Conservation (phyloP, 176 grass and related monocot genomes). For the Poa pratensis region DNA sequence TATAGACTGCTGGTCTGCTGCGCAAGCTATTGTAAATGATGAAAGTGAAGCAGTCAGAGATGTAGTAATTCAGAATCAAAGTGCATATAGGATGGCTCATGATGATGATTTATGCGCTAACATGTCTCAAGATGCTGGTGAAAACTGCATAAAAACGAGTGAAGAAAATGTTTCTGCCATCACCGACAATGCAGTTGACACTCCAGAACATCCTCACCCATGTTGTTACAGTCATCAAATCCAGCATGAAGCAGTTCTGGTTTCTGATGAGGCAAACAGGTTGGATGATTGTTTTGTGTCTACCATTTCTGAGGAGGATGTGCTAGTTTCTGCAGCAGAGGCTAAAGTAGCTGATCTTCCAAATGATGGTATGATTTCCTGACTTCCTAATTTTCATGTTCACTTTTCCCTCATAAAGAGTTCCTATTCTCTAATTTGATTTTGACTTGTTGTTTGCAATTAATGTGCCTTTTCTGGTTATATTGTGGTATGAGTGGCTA, state of each 20-base stretch:
- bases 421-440: constrained; percentile 21
- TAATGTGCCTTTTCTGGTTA: background rate
- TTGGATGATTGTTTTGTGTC: constrained; percentile 59
- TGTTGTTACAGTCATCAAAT: constrained; percentile 43
- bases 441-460: background rate
- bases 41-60: constrained; percentile 36
- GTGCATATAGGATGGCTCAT: constrained; percentile 28
- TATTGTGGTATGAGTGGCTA: constrained; percentile 4
- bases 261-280: constrained; percentile 36
- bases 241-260: constrained; percentile 45
- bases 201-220: constrained; percentile 36
- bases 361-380: constrained; percentile 58
- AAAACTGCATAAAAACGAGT: constrained; percentile 45
- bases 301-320: constrained; percentile 53
- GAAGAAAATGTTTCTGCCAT: constrained; percentile 38
- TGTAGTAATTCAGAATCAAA: constrained; percentile 29
- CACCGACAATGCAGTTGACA: constrained; percentile 30
- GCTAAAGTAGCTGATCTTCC: constrained; percentile 50
- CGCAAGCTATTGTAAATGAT: constrained; percentile 40
- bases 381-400: background rate
- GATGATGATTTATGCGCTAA: constrained; percentile 41
- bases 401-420: background rate
- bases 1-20: constrained; percentile 37
- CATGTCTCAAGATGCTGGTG: constrained; percentile 38
- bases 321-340: constrained; percentile 51